These are phyloP conservation scores for Fraxinus paxiana DNA, from an alignment of 305 asterid genomes.

Conservation along the genomic window DNA sequence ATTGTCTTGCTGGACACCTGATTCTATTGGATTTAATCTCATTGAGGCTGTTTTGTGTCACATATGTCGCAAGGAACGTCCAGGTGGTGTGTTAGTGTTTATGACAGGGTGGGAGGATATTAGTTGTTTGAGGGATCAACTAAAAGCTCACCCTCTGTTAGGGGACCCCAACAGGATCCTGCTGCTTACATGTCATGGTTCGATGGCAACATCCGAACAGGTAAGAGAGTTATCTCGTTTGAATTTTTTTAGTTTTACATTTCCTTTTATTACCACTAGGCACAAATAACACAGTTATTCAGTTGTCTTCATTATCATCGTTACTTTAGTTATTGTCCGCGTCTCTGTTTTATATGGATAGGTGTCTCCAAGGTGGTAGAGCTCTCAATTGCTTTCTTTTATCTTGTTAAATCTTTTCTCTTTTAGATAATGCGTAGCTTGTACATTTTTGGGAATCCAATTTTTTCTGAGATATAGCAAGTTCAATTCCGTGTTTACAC, in stretches of 20 bases:
- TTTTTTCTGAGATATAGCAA: constrained; percentile 14
- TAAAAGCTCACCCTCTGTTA: constrained; percentile 94
- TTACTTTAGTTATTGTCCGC: constrained; percentile 11
- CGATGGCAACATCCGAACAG: constrained; percentile 98
- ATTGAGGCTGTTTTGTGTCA: constrained; percentile 92
- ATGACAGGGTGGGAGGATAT: constrained; percentile 99
- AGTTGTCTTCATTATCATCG: not conserved
- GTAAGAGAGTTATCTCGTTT: constrained; percentile 35
- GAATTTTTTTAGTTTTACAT: constrained; percentile 3
- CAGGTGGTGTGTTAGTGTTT: constrained; percentile 90
- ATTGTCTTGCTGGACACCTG: constrained; percentile 84
- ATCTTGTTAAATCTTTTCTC: constrained; percentile 12
- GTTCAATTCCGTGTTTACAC: not conserved
- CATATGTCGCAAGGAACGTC: constrained; percentile 91
- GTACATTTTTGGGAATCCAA: constrained; percentile 9
- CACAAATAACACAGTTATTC: not conserved
- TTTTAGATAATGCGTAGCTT: not conserved
- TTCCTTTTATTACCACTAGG: constrained; percentile 14
- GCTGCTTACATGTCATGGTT: constrained; percentile 89
- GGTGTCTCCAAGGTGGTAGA: constrained; percentile 6
- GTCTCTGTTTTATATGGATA: constrained; percentile 1
- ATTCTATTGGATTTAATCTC: constrained; percentile 88
- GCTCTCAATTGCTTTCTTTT: not conserved
- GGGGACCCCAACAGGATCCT: constrained; percentile 97
- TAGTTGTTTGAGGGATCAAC: constrained; percentile 89